Evolutionary conservation across 2,329 filamentous ascomycete species (phyloP).

Genomic region (Fusarium abutilonis): DNA sequence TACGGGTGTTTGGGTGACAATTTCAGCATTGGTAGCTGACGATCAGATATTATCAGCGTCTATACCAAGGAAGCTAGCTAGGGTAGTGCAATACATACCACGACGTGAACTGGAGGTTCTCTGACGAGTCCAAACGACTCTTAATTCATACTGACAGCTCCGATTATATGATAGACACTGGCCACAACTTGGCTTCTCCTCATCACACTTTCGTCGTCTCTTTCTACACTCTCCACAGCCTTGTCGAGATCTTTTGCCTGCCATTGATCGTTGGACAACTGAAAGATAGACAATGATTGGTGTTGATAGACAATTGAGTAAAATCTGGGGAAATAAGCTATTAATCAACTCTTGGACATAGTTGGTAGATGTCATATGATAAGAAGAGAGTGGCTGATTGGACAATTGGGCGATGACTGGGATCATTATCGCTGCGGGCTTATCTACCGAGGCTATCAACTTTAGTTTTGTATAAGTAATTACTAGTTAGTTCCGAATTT

Average conservation of each 20-base stretch:
- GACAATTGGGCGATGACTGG: background rate
- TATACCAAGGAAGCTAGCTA: background rate
- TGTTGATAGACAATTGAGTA: background rate
- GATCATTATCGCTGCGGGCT: background rate
- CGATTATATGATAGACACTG: slow-evolving; percentile 34
- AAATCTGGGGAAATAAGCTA: slow-evolving; percentile 1
- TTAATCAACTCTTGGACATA: background rate
- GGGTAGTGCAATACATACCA: background rate
- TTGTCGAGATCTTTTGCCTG: slow-evolving; percentile 40
- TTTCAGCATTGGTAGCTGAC: background rate
- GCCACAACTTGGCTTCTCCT: slow-evolving; percentile 42
- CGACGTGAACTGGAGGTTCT: slow-evolving; percentile 1
- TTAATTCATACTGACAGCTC: slow-evolving; percentile 40
- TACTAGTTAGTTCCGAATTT: no score
- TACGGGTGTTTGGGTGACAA: background rate
- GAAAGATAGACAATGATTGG: background rate
- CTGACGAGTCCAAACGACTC: slow-evolving; percentile 39
- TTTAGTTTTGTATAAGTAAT: no score
- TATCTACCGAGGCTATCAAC: background rate
- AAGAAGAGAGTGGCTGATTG: background rate
- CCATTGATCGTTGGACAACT: slow-evolving; percentile 21
- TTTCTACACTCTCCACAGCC: slow-evolving; percentile 47
- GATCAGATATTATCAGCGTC: background rate
- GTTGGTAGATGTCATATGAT: background rate
- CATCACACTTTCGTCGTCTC: slow-evolving; percentile 45